These are phyloP conservation scores for Fusarium nygamai DNA, from an alignment of 2,329 filamentous ascomycete species.

Conservation along the genomic window DNA sequence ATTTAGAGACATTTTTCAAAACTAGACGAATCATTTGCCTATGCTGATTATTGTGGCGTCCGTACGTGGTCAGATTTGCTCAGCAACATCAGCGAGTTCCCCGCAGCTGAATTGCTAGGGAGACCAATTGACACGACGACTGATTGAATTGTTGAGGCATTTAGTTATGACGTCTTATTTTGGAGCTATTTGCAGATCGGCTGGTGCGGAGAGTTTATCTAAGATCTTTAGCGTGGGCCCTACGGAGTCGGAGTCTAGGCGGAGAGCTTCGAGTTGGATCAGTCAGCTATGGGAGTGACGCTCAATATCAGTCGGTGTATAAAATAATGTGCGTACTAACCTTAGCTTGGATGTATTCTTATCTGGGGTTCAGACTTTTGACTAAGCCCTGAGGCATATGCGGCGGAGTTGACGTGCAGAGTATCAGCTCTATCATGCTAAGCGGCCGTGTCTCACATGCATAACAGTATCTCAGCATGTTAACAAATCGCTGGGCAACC, in stretches of 20 bases:
- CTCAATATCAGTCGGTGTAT: not conserved
- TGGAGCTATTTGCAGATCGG: not conserved
- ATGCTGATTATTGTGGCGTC: not conserved
- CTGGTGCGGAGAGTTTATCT: not conserved
- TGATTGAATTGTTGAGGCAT: not conserved
- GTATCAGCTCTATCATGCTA: not conserved
- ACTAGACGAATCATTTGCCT: not conserved
- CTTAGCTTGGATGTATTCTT: not conserved
- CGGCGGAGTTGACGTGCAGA: not conserved
- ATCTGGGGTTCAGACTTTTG: not conserved
- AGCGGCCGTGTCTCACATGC: not conserved
- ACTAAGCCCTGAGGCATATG: rapidly evolving
- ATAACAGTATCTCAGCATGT: rapidly evolving
- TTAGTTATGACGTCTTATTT: not conserved
- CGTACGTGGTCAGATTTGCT: not conserved
- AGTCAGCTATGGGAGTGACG: not conserved
- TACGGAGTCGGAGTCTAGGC: not conserved
- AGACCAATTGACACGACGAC: not conserved
- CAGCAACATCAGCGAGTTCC: not conserved
- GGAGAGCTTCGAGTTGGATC: not conserved
- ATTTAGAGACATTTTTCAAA: not conserved
- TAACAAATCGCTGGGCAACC: not conserved
- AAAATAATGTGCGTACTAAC: not conserved
- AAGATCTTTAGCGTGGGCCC: not conserved
- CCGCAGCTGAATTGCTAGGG: not conserved